These are phyloP conservation scores for Thelonectria blattea DNA, from an alignment of 2,329 filamentous ascomycete species.

Conservation along the genomic window DNA sequence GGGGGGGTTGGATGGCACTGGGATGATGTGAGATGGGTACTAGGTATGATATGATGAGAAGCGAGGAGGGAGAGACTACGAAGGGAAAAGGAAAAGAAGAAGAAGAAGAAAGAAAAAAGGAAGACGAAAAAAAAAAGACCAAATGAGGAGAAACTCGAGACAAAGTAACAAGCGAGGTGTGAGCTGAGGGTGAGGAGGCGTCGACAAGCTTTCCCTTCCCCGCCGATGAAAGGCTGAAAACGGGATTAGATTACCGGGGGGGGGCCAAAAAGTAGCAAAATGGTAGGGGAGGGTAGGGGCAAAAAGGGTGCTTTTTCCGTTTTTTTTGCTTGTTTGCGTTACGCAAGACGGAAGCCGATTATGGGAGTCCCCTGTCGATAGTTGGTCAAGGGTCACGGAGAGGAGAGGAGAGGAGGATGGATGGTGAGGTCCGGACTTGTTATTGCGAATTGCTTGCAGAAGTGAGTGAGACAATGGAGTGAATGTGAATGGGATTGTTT, in stretches of 20 bases:
- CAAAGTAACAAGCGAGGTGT: conserved; percentile 5
- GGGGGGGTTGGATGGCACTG: neutral
- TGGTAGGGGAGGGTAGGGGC: no score
- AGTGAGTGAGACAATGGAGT: neutral
- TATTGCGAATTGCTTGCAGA: neutral
- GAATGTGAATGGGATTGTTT: neutral
- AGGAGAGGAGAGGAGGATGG: no score
- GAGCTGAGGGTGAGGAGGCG: conserved; percentile 20
- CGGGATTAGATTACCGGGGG: neutral
- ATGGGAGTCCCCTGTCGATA: neutral
- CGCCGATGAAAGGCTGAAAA: conserved; percentile 7
- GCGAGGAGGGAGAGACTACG: neutral
- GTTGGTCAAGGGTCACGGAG: neutral
- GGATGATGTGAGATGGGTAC: neutral
- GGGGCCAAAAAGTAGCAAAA: neutral
- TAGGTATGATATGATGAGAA: neutral
- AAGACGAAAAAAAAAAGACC: neutral
- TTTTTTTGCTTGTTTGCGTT: neutral
- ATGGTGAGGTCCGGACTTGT: neutral
- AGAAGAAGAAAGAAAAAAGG: neutral
- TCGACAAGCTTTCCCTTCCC: conserved; percentile 19
- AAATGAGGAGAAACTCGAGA: neutral
- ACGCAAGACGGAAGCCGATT: neutral
- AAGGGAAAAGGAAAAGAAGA: neutral
- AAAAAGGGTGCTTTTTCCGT: no score